These are phyloP conservation scores for Pseudogymnoascus sp. DNA, from an alignment of 2,329 filamentous ascomycete species.

Conservation along the genomic window DNA sequence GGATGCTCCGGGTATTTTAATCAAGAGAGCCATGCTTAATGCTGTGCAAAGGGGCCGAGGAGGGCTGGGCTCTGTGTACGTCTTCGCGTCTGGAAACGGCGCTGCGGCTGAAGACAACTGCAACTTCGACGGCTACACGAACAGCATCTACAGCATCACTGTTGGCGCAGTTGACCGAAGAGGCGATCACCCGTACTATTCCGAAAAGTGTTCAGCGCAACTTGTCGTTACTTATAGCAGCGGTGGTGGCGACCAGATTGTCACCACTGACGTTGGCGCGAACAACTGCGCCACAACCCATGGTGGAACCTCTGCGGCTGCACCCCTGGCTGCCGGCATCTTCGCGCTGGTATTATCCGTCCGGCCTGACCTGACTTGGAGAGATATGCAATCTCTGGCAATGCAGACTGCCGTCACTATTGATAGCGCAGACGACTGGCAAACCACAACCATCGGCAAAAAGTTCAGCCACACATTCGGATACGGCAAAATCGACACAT, in stretches of 20 bases:
- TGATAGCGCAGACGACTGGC: conserved; percentile 70
- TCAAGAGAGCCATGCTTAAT: conserved; percentile 83
- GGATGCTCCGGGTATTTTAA: conserved; percentile 85
- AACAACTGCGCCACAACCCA: conserved; percentile 75
- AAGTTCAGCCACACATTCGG: conserved; percentile 92
- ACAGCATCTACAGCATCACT: conserved; percentile 98
- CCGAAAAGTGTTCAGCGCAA: conserved; percentile 90
- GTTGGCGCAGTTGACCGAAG: conserved; percentile 86
- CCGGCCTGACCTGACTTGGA: conserved; percentile 82
- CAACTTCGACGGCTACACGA: conserved; percentile 99
- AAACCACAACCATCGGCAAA: conserved; percentile 69
- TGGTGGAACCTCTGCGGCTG: conserved; percentile 91
- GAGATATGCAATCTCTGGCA: conserved; percentile 88
- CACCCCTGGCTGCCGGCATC: conserved; percentile 84
- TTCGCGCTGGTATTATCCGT: conserved; percentile 80
- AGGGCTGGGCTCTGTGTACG: conserved; percentile 83
- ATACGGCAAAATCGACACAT: conserved; percentile 91
- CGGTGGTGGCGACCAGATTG: conserved; percentile 76
- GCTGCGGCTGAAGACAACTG: conserved; percentile 85
- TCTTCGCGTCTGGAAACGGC: conserved; percentile 95
- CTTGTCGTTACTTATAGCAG: conserved; percentile 96
- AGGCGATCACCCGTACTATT: conserved; percentile 89
- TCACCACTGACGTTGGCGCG: conserved; percentile 84
- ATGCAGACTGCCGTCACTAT: conserved; percentile 77
- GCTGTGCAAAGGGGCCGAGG: conserved; percentile 80